Conservation (phyloP, 106 monocot species). For the Iris macrosiphon region DNA sequence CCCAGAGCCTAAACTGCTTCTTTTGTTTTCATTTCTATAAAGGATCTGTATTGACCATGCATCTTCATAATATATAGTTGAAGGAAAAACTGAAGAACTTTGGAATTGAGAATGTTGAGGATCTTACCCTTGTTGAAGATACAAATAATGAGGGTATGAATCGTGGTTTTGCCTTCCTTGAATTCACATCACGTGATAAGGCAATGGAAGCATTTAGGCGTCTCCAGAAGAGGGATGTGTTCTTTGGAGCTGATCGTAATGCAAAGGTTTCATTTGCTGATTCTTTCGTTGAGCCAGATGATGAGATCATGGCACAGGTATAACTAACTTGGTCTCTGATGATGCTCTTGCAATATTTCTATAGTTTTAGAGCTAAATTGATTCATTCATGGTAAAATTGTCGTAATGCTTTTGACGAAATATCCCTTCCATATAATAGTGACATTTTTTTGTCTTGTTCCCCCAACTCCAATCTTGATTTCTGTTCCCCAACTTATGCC, state of each 20-base stretch:
- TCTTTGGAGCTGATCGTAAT: slow-evolving; percentile 69
- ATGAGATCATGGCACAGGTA: slow-evolving; percentile 97
- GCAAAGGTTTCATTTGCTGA: slow-evolving; percentile 95
- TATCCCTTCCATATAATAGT: no score
- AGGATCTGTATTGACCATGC: neutral
- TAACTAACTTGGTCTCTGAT: neutral
- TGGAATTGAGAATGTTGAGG: slow-evolving; percentile 78
- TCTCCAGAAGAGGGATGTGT: slow-evolving; percentile 70
- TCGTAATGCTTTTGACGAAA: no score
- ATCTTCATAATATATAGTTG: slow-evolving; percentile 38
- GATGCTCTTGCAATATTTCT: neutral
- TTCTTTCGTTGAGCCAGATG: slow-evolving; percentile 85
- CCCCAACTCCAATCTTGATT: no score
- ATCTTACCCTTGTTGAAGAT: slow-evolving; percentile 73
- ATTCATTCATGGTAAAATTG: no score
- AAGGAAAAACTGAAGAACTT: slow-evolving; percentile 71
- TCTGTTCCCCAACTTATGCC: no score
- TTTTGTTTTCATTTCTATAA: slow-evolving; percentile 3
- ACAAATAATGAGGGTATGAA: slow-evolving; percentile 70
- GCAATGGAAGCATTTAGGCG: slow-evolving; percentile 79
- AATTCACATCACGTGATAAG: slow-evolving; percentile 76
- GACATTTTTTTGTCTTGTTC: no score
- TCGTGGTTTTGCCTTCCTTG: slow-evolving; percentile 93
- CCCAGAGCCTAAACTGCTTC: neutral
- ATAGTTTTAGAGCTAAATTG: no score